Base-by-base conservation (phyloP, 352 stramenopile genomes). In the Phytophthora europaea region DNA sequence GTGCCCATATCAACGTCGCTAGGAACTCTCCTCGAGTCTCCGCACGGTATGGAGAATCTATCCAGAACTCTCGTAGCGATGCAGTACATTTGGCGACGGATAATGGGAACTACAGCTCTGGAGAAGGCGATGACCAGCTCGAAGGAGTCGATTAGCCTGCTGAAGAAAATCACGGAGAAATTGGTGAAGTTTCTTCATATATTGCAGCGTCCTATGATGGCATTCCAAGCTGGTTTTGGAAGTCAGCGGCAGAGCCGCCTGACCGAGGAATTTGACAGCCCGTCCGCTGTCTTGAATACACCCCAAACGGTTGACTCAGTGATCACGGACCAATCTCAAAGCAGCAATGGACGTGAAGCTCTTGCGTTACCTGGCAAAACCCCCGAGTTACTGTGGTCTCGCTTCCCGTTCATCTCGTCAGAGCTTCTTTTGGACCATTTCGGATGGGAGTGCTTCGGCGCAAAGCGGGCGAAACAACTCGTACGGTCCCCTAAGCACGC, bases 81-180 rank as follows among this genome's bases (percentile, higher is more conserved):
- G 58, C 67, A 77, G 20, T 89, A 86, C 67, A 77, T 79, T 43
- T 89, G 82, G 82, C 67, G 64, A 43, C 65, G 82, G 3, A 69
- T 77, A 0, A 68, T 89, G 20, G 75, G 78, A 2, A 40, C 53
- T 0, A 57, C 33, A 5, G 70, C 64, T 10, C 58, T 87, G 4
- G 66, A 67, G 20, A 71, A 33, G 15, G 76, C 75, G 6, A 84
- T 89, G 80, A 60, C 33, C 7, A 72, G 38, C 4, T 72, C 57
- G 4, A 72, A 55, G 23, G 63, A 76, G 18, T 64, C 63, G 1
- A 18, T 13, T 8, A 72, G 63, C 36, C 33, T 76, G 15, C 26
- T 76, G 16, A 63, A 60, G 20, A 72, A 72, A 22, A 63, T 76
- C 13, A 68, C 20, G 23, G 31, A 68, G 18, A 76, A 72, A 18